Evolutionary conservation across 441 rosid genomes (phyloP).

Genomic region (Pelargonium australe): DNA sequence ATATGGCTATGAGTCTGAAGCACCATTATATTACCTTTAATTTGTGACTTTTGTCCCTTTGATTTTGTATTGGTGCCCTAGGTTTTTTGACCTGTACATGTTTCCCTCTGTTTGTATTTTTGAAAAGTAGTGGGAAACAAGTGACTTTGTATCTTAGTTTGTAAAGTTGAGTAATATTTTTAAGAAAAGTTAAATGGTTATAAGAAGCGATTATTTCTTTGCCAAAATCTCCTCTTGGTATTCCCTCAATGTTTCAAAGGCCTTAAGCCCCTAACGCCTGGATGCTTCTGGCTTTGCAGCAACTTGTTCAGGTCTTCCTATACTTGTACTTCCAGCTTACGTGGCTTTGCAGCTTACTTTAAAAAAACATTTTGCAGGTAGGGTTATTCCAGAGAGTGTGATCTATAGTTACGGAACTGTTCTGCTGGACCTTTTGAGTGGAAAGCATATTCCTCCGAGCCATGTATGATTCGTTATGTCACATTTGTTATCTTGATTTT

Average conservation of each 20-base stretch:
- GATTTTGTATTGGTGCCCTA: too few relatives aligned
- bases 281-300: background rate
- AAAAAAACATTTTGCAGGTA: conserved; percentile 34
- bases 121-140: too few relatives aligned
- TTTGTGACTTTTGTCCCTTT: too few relatives aligned
- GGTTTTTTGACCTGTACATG: too few relatives aligned
- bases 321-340: background rate
- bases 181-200: too few relatives aligned
- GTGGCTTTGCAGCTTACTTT: background rate
- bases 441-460: conserved; percentile 20
- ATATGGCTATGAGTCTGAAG: too few relatives aligned
- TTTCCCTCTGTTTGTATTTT: too few relatives aligned
- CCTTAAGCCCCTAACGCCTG: background rate
- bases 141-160: too few relatives aligned
- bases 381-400: conserved; percentile 75
- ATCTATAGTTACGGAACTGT: conserved; percentile 73
- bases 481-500: background rate
- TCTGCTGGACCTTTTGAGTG: conserved; percentile 43
- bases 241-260: background rate
- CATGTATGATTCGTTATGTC: conserved; percentile 27
- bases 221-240: background rate
- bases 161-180: too few relatives aligned
- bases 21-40: too few relatives aligned
- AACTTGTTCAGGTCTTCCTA: background rate
- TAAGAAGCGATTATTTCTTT: too few relatives aligned